Evolutionary conservation across 2,329 filamentous ascomycete genomes (phyloP).

Genomic region (Plenodomus lindquistii): DNA sequence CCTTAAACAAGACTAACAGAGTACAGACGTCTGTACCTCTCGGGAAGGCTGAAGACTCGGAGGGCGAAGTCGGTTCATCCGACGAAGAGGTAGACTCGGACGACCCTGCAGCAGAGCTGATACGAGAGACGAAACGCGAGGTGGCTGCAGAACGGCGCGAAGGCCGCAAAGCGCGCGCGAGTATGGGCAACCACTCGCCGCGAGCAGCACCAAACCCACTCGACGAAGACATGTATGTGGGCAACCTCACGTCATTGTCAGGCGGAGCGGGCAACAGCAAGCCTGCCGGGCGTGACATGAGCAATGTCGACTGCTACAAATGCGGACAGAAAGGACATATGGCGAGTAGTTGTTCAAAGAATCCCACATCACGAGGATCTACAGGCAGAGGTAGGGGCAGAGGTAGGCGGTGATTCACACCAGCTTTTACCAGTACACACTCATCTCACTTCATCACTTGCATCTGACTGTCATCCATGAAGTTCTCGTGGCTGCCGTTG

Average conservation of each 20-base stretch:
- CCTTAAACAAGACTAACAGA: slow-evolving; percentile 10
- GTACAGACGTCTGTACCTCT: slow-evolving; percentile 24
- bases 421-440: slow-evolving; percentile 45
- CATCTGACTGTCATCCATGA: slow-evolving; percentile 47
- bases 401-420: slow-evolving; percentile 21
- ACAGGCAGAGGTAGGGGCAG: slow-evolving; percentile 29
- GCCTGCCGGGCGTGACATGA: slow-evolving; percentile 26
- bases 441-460: slow-evolving; percentile 54
- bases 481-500: slow-evolving; percentile 43
- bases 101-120: slow-evolving; percentile 49
- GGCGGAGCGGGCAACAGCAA: slow-evolving; percentile 38
- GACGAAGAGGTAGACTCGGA: slow-evolving; percentile 50
- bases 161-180: slow-evolving; percentile 53
- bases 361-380: slow-evolving; percentile 23
- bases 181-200: slow-evolving; percentile 52
- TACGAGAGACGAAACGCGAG: slow-evolving; percentile 51
- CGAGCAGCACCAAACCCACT: slow-evolving; percentile 62
- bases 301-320: slow-evolving; percentile 59
- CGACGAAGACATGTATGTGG: slow-evolving; percentile 67
- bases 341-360: slow-evolving; percentile 57
- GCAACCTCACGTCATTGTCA: slow-evolving; percentile 66
- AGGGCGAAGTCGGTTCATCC: slow-evolving; percentile 31
- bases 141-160: slow-evolving; percentile 49
- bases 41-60: slow-evolving; percentile 27
- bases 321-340: slow-evolving; percentile 67